phyloP scores from a whole-genome alignment of 75 land plant genomes.

The Cunninghamia lanceolata region DNA sequence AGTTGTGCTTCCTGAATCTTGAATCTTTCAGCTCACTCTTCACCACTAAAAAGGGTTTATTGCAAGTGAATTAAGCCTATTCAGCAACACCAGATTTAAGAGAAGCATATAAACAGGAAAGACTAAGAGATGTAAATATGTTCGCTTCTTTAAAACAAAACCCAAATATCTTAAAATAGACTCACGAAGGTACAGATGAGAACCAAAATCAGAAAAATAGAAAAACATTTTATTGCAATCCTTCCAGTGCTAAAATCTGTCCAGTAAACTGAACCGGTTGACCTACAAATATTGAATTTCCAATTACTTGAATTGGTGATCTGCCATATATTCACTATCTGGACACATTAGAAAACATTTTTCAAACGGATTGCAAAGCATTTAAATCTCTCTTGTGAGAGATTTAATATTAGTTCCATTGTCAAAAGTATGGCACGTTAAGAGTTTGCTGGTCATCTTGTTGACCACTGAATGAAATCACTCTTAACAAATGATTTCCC shows the following conservation, averaged over 20 bases:
- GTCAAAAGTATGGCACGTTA: neutral
- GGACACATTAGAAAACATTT: neutral
- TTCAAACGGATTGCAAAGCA: neutral
- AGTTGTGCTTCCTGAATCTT: neutral
- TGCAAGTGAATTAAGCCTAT: neutral
- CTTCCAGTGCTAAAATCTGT: neutral
- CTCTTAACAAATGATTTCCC: neutral
- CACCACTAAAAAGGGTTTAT: neutral
- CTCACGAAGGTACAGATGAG: too few relatives aligned
- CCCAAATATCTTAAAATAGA: neutral
- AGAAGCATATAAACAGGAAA: neutral
- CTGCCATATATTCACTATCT: neutral
- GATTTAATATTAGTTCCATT: neutral
- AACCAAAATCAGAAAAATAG: neutral
- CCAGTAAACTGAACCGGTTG: neutral
- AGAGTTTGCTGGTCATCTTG: neutral
- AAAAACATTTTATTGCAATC: neutral
- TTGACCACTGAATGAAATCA: neutral
- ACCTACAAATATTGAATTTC: neutral
- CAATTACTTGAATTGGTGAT: neutral
- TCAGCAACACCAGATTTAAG: neutral
- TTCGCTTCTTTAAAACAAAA: neutral
- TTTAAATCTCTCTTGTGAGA: neutral
- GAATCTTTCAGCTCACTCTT: neutral
- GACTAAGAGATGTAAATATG: neutral